Base-by-base conservation (phyloP, 257 asterid species). In the Solanum virginianum region DNA sequence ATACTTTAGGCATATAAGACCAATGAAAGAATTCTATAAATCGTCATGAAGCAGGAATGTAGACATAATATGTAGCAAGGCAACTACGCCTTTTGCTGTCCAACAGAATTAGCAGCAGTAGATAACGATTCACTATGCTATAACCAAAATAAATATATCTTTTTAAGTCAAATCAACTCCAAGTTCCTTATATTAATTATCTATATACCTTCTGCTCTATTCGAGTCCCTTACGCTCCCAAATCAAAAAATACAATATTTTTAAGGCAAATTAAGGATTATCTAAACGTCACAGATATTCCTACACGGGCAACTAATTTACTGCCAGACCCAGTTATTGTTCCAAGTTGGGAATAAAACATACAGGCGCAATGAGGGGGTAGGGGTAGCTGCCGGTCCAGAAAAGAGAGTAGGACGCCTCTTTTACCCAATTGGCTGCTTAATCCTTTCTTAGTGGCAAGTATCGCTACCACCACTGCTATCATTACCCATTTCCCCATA, bases 381-480 rank as follows among this genome's bases (percentile, higher is more conserved):
- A 36, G 41, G 41, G 41, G 6, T 36, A 36, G 6, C 41, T 36
- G 41, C 41, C 41, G 41, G 0, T 36, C 41, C 41, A 36, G 41
- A 36, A 32, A 36, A 5, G 41, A 36, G 41, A 36, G 41, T 5
- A 6, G 4, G 41, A 5, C 1, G 90, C 85, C 54, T 92, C 93
- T 17, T 82, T 81, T 85, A 3, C 94, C 90, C 10, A 87, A 57
- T 79, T 87, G 90, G 26, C 87, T 93, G 88, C 89, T 89, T 85
- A 82, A 66, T 1, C 86, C 88, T 39, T 24, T 80, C 84, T 86
- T 53, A 57, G 85, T 87, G n/a, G 83, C 94, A 3, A 85, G 85
- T 83, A 90, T 84, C 18, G 85, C 95, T 20, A 87, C 91, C 85
- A 85, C 86, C 69, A 85, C 91, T 71, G 87, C 93, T 75, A 87